These are phyloP conservation scores for Globisporangium iwayamae DNA, from an alignment of 352 stramenopile species.

Conservation along the genomic window DNA sequence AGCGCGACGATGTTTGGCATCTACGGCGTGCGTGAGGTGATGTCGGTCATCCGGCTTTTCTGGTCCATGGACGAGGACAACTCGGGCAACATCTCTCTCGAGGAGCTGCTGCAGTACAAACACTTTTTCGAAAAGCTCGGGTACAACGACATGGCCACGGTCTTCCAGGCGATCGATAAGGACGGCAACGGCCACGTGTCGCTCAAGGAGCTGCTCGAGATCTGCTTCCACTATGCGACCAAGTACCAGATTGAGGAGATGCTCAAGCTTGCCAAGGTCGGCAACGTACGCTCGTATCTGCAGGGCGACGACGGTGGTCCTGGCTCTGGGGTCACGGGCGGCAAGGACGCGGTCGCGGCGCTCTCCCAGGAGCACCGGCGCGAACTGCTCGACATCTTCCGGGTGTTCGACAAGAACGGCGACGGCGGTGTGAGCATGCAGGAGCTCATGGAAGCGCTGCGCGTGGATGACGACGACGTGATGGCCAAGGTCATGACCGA, in stretches of 20 bases:
- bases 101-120: constrained; percentile 53
- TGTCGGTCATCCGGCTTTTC: constrained; percentile 73
- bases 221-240: constrained; percentile 65
- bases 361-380: constrained; percentile 32
- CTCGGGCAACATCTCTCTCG: constrained; percentile 52
- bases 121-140: constrained; percentile 65
- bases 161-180: constrained; percentile 73
- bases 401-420: constrained; percentile 64
- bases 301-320: constrained; percentile 17
- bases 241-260: constrained; percentile 61
- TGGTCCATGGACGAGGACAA: constrained; percentile 67
- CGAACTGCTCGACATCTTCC: constrained; percentile 63
- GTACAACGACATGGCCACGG: constrained; percentile 51
- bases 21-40: constrained; percentile 65
- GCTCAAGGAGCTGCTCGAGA: constrained; percentile 54
- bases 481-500: constrained; percentile 37
- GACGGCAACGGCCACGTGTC: constrained; percentile 55
- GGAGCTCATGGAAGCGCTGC: constrained; percentile 70
- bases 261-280: constrained; percentile 66
- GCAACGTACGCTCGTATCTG: constrained; percentile 48
- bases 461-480: constrained; percentile 63
- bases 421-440: constrained; percentile 63
- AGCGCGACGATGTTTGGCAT: constrained; percentile 51
- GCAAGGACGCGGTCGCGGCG: background rate
- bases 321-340: constrained; percentile 3